Evolutionary conservation across 2,329 filamentous ascomycete genomes (phyloP), one percentile per base, ranked within the genome.

Genomic region (Diplodia corticola): DNA sequence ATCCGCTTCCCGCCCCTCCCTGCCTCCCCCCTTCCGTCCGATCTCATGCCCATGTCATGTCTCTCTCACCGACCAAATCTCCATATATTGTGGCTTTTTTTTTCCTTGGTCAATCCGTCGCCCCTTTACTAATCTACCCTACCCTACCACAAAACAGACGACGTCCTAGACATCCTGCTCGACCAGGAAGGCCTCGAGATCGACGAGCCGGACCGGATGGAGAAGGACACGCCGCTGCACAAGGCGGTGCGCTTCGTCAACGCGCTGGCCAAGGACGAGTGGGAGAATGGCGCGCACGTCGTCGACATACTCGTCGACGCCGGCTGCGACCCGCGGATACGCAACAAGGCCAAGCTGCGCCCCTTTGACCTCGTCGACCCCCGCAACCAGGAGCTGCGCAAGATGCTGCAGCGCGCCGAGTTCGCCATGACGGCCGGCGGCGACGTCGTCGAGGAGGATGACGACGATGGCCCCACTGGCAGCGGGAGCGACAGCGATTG

Each of bases 141-240:
- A 5, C 37, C 50, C 13, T 20, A 46, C 13, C 20, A 24, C 5
- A 12, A 48, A 44, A 30, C 44, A 91, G 89, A 92, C 81, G 91
- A 95, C 73, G 83, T 93, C 68, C 89, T 96, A 74, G 91, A 96
- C 80, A 80, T 87, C 73, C 88, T 96, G 66, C 89, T 95, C 70
- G 91, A 95, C 82, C 91, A 94, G 78, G 88, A 90, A 71, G 88
- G 89, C 71, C 89, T 96, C 77, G 92, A 95, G 80, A 94, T 93
- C 80, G 92, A 96, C 80, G 90, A 91, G 64, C 73, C 88, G 73
- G 90, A 88, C 80, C 86, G 85, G 71, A 77, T 85, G 73, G 90
- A 94, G 67, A 85, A 86, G 69, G 91, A 95, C 79, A 93, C 91
- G 2, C 91, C 91, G 33, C 84, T 96, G 67, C 92, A 96, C 83